A percentile compares a stretch with the other conserved stretches of the same genome.
Evolutionary conservation across 202 grass and related monocot species (phyloP).

Genomic region (Dendrocalamus latiflorus): DNA sequence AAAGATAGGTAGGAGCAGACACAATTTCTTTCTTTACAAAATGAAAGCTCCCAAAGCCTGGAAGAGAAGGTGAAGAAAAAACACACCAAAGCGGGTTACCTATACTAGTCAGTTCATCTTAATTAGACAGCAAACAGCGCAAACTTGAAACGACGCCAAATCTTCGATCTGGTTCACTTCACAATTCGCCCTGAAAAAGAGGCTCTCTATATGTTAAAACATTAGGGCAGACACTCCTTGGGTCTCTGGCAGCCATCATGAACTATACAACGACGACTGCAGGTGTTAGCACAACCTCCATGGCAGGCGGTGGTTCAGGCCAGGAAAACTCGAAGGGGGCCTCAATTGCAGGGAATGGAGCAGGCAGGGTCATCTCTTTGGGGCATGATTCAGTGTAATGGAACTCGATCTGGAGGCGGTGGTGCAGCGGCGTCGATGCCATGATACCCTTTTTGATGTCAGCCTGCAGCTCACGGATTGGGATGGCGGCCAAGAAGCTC

Average conservation of each 20-base stretch:
- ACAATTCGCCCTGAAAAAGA: conserved; percentile 21
- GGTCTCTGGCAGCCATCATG: background rate
- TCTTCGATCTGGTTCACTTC: conserved; percentile 44
- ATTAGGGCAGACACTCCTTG: background rate
- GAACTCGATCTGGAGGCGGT: conserved; percentile 90
- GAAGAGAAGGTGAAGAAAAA: conserved; percentile 17
- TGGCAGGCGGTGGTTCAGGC: conserved; percentile 33
- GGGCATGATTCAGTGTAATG: conserved; percentile 51
- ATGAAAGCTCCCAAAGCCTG: conserved; percentile 40
- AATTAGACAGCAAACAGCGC: conserved; percentile 38
- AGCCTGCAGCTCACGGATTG: conserved; percentile 77
- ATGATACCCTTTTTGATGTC: conserved; percentile 91
- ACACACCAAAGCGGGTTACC: conserved; percentile 21
- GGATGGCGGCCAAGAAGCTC: conserved; percentile 91
- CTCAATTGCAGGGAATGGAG: conserved; percentile 5
- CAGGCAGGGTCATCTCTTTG: background rate
- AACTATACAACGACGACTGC: conserved; percentile 42
- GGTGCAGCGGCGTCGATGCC: conserved; percentile 59
- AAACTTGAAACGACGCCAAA: conserved; percentile 49
- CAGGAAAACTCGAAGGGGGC: conserved; percentile 45
- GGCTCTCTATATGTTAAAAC: conserved; percentile 38
- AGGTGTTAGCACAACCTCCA: conserved; percentile 10
- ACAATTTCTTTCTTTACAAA: conserved; percentile 55
- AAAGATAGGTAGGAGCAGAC: conserved; percentile 36
- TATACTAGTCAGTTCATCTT: conserved; percentile 51